A percentile compares a stretch with the other conserved stretches of the same genome.
phyloP scores from a whole-genome alignment of 192 early-diverging fungal species.

The Allomyces arbusculus region DNA sequence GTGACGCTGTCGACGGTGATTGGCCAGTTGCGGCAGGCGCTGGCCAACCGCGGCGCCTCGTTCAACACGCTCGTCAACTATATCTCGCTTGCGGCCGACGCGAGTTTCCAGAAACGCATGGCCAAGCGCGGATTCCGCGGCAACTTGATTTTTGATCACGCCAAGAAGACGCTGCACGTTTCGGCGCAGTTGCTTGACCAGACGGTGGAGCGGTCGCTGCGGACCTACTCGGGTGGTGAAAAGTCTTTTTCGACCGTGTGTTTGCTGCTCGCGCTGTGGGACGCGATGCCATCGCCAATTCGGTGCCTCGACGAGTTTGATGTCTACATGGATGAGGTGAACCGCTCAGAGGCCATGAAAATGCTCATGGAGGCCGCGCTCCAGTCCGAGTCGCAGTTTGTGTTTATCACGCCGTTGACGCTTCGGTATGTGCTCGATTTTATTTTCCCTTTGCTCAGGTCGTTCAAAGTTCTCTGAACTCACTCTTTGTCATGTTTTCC shows the following conservation, averaged over 20 bases:
- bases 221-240: constrained; percentile 82
- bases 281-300: constrained; percentile 72
- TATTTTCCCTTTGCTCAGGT: neutral
- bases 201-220: constrained; percentile 11
- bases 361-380: constrained; percentile 31
- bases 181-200: constrained; percentile 16
- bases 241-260: constrained; percentile 91
- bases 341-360: constrained; percentile 63
- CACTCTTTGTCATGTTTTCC: neutral
- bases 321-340: constrained; percentile 98
- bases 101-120: constrained; percentile 53
- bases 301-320: constrained; percentile 97
- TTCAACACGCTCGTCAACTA: constrained; percentile 51
- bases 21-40: constrained; percentile 22
- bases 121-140: constrained; percentile 65
- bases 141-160: constrained; percentile 54
- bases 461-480: too few species aligned
- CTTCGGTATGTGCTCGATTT: neutral
- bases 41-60: constrained; percentile 31
- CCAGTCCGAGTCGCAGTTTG: neutral
- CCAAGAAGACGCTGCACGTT: constrained; percentile 32
- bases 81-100: constrained; percentile 51
- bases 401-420: neutral
- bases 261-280: constrained; percentile 82
- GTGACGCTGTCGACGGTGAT: constrained; percentile 2